These are phyloP conservation scores for Nematodospora valgi DNA, from an alignment of 805 yeast genomes.

Conservation along the genomic window DNA sequence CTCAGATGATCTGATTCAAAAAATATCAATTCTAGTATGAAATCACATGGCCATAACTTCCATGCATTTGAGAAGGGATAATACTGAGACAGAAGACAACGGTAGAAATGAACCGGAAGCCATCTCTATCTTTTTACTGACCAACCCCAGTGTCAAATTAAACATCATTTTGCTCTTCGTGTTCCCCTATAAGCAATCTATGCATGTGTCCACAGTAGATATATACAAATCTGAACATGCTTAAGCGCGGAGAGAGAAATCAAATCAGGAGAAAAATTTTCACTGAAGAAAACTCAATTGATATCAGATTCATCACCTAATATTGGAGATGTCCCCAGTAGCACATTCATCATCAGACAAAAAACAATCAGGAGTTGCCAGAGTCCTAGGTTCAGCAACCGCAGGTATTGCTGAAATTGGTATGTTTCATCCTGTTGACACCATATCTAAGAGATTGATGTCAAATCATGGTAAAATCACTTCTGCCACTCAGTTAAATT, in stretches of 20 bases:
- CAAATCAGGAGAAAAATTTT: background rate
- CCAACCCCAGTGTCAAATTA: too few species aligned
- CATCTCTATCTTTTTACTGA: too few species aligned
- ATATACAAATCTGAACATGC: too few species aligned
- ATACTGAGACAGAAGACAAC: too few species aligned
- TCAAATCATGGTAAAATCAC: slow-evolving; percentile 71
- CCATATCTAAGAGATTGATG: slow-evolving; percentile 94
- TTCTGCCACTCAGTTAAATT: slow-evolving; percentile 64
- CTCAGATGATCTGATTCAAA: too few species aligned
- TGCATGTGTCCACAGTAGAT: too few species aligned
- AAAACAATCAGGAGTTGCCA: slow-evolving; percentile 84
- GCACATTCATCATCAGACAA: slow-evolving; percentile 48
- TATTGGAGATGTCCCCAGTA: slow-evolving; percentile 29
- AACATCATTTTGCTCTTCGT: too few species aligned
- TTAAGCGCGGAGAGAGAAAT: slow-evolving; percentile 1
- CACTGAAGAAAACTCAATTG: background rate
- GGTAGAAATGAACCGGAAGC: too few species aligned
- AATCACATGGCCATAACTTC: too few species aligned
- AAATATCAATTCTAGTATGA: too few species aligned
- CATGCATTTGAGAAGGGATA: too few species aligned
- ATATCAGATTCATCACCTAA: background rate
- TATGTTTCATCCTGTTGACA: slow-evolving; percentile 98
- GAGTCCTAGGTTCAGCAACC: slow-evolving; percentile 95
- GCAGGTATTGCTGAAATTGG: slow-evolving; percentile 97
- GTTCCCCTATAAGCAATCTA: too few species aligned